phyloP scores from a whole-genome alignment of 345 rosid species.

The Boechera divaricarpa region DNA sequence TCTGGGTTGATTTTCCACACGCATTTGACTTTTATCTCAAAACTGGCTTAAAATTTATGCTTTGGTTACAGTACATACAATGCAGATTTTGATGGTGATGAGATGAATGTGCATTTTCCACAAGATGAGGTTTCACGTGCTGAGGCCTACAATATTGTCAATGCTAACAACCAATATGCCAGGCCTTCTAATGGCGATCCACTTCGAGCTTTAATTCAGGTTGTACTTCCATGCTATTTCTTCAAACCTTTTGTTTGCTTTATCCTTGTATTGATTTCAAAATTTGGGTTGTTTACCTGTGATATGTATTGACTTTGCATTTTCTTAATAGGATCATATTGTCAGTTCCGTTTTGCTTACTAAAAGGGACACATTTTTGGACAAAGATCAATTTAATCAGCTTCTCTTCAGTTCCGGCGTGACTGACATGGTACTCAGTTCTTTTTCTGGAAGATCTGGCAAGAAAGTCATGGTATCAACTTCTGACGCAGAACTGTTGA shows the following conservation, averaged over 20 bases:
- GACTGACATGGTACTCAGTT: conserved; percentile 49
- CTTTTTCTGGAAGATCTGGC: conserved; percentile 61
- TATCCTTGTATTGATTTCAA: conserved; percentile 27
- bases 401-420: conserved; percentile 87
- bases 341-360: conserved; percentile 89
- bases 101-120: conserved; percentile 99
- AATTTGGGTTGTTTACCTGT: conserved; percentile 3
- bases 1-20: conserved; percentile 20
- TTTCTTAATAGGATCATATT: conserved; percentile 80
- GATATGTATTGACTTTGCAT: conserved; percentile 23
- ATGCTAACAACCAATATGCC: conserved; percentile 96
- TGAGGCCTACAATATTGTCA: conserved; percentile 96
- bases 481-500: conserved; percentile 57
- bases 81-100: conserved; percentile 99
- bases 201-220: conserved; percentile 93
- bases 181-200: conserved; percentile 98
- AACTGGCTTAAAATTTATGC: conserved; percentile 26
- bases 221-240: conserved; percentile 40
- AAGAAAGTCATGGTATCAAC: conserved; percentile 61
- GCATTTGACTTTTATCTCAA: conserved; percentile 8
- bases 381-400: conserved; percentile 69
- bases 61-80: conserved; percentile 82
- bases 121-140: conserved; percentile 99
- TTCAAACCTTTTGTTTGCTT: conserved; percentile 7
- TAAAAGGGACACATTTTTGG: conserved; percentile 87